Base-by-base conservation (phyloP, 768 basidiomycete species). In the Amanita inopinata region DNA sequence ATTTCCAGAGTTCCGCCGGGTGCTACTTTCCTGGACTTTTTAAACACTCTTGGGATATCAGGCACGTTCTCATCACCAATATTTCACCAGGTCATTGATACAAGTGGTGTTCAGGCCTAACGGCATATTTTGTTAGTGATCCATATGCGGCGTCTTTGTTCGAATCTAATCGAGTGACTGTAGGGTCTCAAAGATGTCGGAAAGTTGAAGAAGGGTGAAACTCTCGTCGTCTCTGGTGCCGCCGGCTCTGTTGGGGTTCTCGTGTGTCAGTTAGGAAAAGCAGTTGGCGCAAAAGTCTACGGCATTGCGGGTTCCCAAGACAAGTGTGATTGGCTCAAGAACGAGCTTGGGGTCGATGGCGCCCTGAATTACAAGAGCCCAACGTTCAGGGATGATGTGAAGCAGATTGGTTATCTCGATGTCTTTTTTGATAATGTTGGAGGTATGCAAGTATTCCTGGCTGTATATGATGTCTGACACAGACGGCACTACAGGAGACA, bases 171-270 rank as follows among this genome's bases (percentile, higher is more conserved):
- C 36, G 35, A 18, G 23, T 11, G 23, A 27, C 28, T 35, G 14
- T 40, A 90, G 90, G 92, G 93, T 6, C 67, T 97, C 20, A 68
- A 78, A 57, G 85, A 89, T 37, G 69, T 94, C 34, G 89, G 81
- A 11, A 60, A 85, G 46, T 60, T 93, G 53, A 85, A 93, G 57
- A 59, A 79, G 0, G 90, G 91, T 9, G 91, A 97, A 47, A 86
- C 75, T 0, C 74, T 94, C 37, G 72, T 97, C 17, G 83, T 76
- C 9, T 88, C 88, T 0, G 93, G 90, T 14, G 93, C 93, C 2
- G 93, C 94, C 6, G 93, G 92, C 7, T 80, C 91, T 1, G 86
- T 88, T 7, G 89, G 91, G n/a, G 74, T 79, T 7, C 59, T 88
- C 43, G 85, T 69, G 9, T 91, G 89, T 60, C 90, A 92, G 51